phyloP scores from a whole-genome alignment of 2,329 filamentous ascomycete genomes.

The Cladosporium sp. region DNA sequence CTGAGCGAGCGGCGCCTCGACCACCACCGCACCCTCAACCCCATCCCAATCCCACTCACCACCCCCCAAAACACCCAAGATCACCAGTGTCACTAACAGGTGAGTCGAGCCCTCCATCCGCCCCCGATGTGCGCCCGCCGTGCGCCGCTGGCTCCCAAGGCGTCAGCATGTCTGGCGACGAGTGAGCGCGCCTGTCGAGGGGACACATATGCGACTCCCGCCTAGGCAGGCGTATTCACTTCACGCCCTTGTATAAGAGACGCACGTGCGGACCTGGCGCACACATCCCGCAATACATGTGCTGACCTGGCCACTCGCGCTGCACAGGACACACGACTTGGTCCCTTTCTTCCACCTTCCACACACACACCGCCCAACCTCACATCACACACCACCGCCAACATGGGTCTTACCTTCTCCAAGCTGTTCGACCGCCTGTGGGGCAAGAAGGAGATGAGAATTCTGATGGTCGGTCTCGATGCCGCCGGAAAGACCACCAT shows the following conservation, averaged over 20 bases:
- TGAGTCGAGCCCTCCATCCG: slow-evolving; percentile 7
- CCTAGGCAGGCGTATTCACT: slow-evolving; percentile 22
- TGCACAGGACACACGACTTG: slow-evolving; percentile 17
- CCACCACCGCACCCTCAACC: slow-evolving; percentile 13
- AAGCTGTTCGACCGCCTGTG: slow-evolving; percentile 99
- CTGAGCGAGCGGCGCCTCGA: slow-evolving; percentile 16
- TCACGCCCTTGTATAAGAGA: slow-evolving; percentile 5
- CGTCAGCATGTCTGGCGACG: slow-evolving; percentile 2
- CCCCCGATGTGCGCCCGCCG: background rate
- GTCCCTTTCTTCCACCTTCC: slow-evolving; percentile 15
- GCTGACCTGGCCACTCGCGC: slow-evolving; percentile 14
- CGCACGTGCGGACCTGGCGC: slow-evolving; percentile 1
- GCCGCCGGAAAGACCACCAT: slow-evolving; percentile 99
- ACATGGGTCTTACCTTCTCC: slow-evolving; percentile 89
- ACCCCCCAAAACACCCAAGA: slow-evolving; percentile 5
- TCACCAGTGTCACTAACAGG: slow-evolving; percentile 14
- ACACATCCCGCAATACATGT: background rate
- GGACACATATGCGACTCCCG: slow-evolving; percentile 23
- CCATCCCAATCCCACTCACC: slow-evolving; percentile 11
- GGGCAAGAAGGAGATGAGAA: slow-evolving; percentile 98
- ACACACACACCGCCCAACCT: slow-evolving; percentile 12
- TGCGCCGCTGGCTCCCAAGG: background rate
- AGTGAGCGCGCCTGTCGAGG: slow-evolving; percentile 18
- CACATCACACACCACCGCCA: slow-evolving; percentile 53
- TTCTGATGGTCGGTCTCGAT: slow-evolving; percentile 96